phyloP scores from a whole-genome alignment of 176 grass and related monocot species.

The Zea mays region DNA sequence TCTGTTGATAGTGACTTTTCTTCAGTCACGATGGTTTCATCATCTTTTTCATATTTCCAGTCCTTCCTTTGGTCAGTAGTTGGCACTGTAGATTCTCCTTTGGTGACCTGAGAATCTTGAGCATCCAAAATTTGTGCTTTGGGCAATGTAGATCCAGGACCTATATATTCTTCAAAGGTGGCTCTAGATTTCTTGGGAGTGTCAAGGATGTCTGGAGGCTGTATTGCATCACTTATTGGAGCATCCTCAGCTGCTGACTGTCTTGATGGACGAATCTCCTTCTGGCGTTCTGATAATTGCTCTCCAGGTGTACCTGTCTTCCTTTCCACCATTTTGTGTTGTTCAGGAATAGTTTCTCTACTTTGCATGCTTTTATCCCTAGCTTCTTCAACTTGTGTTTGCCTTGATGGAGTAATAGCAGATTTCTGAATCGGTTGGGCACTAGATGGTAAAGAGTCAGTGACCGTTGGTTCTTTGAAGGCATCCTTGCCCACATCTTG shows the following conservation, averaged over 20 bases:
- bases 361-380: conserved; percentile 18
- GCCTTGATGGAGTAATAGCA: conserved; percentile 15
- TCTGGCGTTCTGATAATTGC: conserved; percentile 3
- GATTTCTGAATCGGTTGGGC: conserved; percentile 5
- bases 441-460: conserved; percentile 35
- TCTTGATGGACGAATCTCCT: conserved; percentile 18
- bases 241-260: conserved; percentile 27
- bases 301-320: conserved; percentile 6
- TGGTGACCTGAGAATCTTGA: conserved; percentile 24
- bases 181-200: conserved; percentile 11
- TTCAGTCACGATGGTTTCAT: conserved; percentile 1
- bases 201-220: conserved; percentile 4
- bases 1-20: conserved; percentile 25
- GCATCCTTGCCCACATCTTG: conserved; percentile 5
- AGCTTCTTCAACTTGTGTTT: conserved; percentile 21
- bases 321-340: conserved; percentile 32
- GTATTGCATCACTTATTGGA: conserved; percentile 16
- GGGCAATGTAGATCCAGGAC: conserved; percentile 18
- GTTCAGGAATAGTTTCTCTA: conserved; percentile 29
- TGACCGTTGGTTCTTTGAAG: conserved; percentile 20
- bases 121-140: conserved; percentile 7
- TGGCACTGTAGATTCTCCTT: conserved; percentile 16
- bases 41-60: conserved; percentile 8
- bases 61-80: conserved; percentile 25
- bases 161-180: conserved; percentile 22